A percentile compares a stretch with the other conserved stretches of the same genome.
phyloP scores from a whole-genome alignment of 371 early-diverging fungal genomes.

The Fennellomyces sp. region DNA sequence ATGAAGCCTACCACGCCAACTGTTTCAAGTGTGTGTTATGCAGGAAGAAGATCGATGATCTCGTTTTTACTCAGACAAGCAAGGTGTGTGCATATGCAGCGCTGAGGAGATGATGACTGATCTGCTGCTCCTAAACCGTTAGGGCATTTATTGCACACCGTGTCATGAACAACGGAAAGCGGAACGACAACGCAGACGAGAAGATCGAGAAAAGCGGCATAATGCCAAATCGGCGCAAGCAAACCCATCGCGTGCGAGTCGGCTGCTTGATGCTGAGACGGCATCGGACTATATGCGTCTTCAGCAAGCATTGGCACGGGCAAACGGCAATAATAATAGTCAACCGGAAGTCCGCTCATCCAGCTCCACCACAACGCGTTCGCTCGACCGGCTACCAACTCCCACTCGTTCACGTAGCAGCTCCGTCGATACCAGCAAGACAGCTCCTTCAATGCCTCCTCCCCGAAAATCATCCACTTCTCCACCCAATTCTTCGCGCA shows the following conservation, averaged over 20 bases:
- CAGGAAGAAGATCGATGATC: conserved; percentile 71
- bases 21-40: conserved; percentile 84
- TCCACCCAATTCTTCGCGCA: conserved; percentile 10
- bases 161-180: conserved; percentile 45
- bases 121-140: neutral
- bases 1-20: conserved; percentile 83
- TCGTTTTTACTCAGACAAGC: conserved; percentile 82
- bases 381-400: conserved; percentile 25
- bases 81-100: conserved; percentile 35
- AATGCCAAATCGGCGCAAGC: neutral
- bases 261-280: conserved; percentile 18
- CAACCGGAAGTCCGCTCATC: conserved; percentile 14
- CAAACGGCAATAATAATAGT: conserved; percentile 2
- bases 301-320: conserved; percentile 12
- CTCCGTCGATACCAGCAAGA: conserved; percentile 26
- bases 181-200: conserved; percentile 35
- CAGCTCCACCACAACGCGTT: conserved; percentile 6
- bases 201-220: conserved; percentile 32
- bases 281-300: conserved; percentile 20
- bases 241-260: conserved; percentile 9
- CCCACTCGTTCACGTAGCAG: conserved; percentile 43
- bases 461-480: conserved; percentile 19
- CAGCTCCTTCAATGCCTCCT: neutral
- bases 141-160: conserved; percentile 53
- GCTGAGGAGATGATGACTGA: neutral